These are phyloP conservation scores for Plectosphaerella sp. DNA, from an alignment of 2,329 filamentous ascomycete species.

Conservation along the genomic window DNA sequence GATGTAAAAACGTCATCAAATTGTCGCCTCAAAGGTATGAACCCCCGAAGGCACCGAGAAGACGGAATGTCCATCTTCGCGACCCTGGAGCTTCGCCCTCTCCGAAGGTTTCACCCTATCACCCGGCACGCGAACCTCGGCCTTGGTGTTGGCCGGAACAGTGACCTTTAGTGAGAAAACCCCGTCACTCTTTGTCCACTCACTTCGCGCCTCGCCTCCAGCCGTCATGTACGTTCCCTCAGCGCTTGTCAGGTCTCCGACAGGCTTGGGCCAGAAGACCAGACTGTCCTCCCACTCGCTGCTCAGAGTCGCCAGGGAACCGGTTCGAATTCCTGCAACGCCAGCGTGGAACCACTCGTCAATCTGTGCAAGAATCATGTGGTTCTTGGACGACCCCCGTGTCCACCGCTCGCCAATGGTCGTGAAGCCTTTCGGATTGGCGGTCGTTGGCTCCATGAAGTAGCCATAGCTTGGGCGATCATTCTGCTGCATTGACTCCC, in stretches of 20 bases:
- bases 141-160: slow-evolving; percentile 2
- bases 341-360: slow-evolving; percentile 8
- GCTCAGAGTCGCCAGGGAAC: not conserved
- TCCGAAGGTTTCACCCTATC: not conserved
- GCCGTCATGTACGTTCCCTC: not conserved
- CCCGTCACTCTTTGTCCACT: not conserved
- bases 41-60: not conserved
- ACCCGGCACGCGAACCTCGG: not conserved
- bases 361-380: slow-evolving; percentile 9
- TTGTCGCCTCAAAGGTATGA: not conserved
- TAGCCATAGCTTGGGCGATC: slow-evolving; percentile 3
- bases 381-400: slow-evolving; percentile 4
- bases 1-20: not conserved
- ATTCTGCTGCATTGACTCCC: slow-evolving; percentile 1
- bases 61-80: not conserved
- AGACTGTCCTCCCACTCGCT: not conserved
- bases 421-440: slow-evolving; percentile 2
- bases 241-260: not conserved
- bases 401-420: slow-evolving; percentile 5
- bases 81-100: not conserved
- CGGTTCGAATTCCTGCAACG: slow-evolving; percentile 3
- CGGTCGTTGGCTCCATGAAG: slow-evolving; percentile 1
- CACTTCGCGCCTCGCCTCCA: not conserved
- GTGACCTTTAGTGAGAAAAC: not conserved
- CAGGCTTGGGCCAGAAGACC: slow-evolving; percentile 3